Percentiles rank a stretch among this genome's conserved stretches.
Evolutionary conservation across 225 moss, liverwort and hornwort species (phyloP).

Genomic region (Lunularia cruciata): DNA sequence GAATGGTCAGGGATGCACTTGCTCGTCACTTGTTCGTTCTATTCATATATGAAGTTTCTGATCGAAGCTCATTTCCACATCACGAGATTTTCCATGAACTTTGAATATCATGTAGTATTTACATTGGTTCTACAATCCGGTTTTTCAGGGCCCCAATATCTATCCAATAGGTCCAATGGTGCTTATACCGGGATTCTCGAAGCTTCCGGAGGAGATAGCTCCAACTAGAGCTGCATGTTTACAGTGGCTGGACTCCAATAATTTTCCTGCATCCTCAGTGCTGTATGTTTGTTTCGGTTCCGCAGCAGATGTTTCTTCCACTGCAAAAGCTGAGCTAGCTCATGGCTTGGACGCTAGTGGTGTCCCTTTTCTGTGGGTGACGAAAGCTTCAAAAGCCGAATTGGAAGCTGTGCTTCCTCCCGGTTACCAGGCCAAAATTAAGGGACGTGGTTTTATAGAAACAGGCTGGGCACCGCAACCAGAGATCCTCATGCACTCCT

Average conservation of each 20-base stretch:
- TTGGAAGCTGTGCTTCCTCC: conserved; percentile 35
- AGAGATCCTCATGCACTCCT: conserved; percentile 38
- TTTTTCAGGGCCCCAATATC: conserved; percentile 19
- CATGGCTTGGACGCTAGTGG: conserved; percentile 36
- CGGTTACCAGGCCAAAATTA: conserved; percentile 25
- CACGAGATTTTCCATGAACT: too few relatives aligned
- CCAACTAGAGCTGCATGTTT: background rate
- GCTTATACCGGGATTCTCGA: conserved; percentile 23
- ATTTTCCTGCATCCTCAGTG: conserved; percentile 25
- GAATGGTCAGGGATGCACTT: too few relatives aligned
- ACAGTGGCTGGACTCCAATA: conserved; percentile 38
- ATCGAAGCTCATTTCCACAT: too few relatives aligned
- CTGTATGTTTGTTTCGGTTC: conserved; percentile 44
- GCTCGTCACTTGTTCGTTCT: too few relatives aligned
- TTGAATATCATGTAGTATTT: too few relatives aligned
- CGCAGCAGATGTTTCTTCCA: conserved; percentile 11
- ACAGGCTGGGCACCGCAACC: conserved; percentile 42
- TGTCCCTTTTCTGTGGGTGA: conserved; percentile 41
- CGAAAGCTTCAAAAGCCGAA: conserved; percentile 16
- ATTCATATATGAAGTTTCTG: too few relatives aligned
- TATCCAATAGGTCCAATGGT: conserved; percentile 18
- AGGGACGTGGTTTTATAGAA: conserved; percentile 35
- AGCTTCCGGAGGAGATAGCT: background rate
- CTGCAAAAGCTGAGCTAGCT: conserved; percentile 32
- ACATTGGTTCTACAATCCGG: too few relatives aligned